Base-by-base conservation (phyloP, 2,329 filamentous ascomycete species). In the Cercospora canescens region DNA sequence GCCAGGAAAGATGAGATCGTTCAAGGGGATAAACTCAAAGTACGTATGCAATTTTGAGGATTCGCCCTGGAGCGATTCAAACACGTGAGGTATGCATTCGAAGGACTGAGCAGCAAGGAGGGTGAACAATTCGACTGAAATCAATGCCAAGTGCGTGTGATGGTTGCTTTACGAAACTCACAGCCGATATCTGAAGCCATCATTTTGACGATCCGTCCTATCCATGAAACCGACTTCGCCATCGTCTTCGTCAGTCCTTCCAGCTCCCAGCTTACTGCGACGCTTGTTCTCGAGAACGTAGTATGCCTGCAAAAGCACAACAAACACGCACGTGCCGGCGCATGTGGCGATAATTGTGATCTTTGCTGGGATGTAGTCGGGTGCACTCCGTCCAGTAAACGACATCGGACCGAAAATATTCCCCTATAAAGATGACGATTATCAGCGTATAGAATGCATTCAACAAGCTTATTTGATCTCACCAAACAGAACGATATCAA, bases 241-340 rank as follows among this genome's bases (percentile, higher is more conserved):
- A 54, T 66, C 32, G 50, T 66, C 52, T 28, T n/a, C 24, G 14
- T 28, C 66, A 8, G 62, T 39, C 3, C 16, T 63, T 3, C 62
- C 64, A n/a, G 39, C 32, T 16, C 45, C 62, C 50, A 67, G 6
- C 26, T 57, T 68, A 21, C 78, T 76, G 34, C 77, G 72, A 21
- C 72, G 67, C 64, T 65, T 73, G 64, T 80, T 81, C 59, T 83
- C 81, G 80, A 79, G 83, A 9, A 77, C 72, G 69, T 87, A 87
- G 75, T 86, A 86, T 6, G 79, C 61, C 72, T 84, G 82, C 28
- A 87, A 73, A 6, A 77, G 18, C 5, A 83, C 76, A 0, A 84
- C 82, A n/a, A 80, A 70, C 0, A 78, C 69, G 0, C 76, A 75
- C 1, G 78, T 72, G 9, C 72, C 73, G 21, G 76, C 75, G 59